These are phyloP conservation scores for Cladosporium sphaerospermum DNA, from an alignment of 2,329 filamentous ascomycete species.

Conservation along the genomic window DNA sequence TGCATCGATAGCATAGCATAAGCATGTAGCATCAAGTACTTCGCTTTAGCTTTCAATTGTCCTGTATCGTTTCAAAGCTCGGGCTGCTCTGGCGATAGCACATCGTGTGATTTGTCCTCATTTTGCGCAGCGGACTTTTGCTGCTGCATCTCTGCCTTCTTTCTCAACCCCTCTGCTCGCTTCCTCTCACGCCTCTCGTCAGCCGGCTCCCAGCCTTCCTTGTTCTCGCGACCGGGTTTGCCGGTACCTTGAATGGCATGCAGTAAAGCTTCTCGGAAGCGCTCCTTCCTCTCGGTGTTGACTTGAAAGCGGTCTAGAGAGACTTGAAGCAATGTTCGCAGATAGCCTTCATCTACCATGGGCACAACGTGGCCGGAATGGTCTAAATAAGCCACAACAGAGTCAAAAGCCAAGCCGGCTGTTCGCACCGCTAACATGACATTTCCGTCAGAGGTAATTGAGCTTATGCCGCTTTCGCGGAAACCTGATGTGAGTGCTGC, in stretches of 20 bases:
- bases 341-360: conserved; percentile 61
- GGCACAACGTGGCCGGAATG: conserved; percentile 39
- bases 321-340: conserved; percentile 60
- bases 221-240: conserved; percentile 30
- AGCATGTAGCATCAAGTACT: no score
- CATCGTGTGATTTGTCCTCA: background rate
- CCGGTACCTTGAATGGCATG: conserved; percentile 26
- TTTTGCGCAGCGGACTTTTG: background rate
- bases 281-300: conserved; percentile 60
- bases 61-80: no score
- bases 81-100: background rate
- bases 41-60: no score
- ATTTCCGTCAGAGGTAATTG: conserved; percentile 15
- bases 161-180: conserved; percentile 43
- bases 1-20: no score
- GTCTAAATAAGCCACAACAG: conserved; percentile 60
- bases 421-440: conserved; percentile 83
- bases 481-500: conserved; percentile 79
- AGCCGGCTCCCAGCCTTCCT: conserved; percentile 34
- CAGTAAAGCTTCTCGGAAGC: conserved; percentile 53
- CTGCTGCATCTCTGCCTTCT: conserved; percentile 17
- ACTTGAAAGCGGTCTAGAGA: conserved; percentile 68
- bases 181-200: conserved; percentile 34
- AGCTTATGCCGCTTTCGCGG: conserved; percentile 72
- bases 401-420: conserved; percentile 75